Evolutionary conservation across 352 stramenopile genomes (phyloP).

Genomic region (Phytophthora quininea): DNA sequence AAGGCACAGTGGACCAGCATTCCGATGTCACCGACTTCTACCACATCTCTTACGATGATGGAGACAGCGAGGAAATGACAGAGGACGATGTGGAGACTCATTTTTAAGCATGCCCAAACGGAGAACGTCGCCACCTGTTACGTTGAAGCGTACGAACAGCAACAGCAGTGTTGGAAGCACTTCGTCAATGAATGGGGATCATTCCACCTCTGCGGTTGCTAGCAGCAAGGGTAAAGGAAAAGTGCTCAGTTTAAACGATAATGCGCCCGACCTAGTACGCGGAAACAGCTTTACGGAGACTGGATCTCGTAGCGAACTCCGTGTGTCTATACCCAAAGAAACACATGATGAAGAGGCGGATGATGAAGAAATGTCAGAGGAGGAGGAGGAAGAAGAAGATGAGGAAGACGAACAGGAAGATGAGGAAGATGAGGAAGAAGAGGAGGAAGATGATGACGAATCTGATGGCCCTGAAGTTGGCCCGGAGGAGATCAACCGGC

Average conservation of each 20-base stretch:
- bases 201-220: constrained; percentile 3
- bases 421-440: constrained; percentile 17
- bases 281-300: constrained; percentile 21
- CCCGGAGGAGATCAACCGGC: constrained; percentile 46
- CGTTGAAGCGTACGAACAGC: constrained; percentile 24
- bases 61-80: constrained; percentile 84
- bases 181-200: constrained; percentile 1
- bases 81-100: constrained; percentile 67
- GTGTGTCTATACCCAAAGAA: constrained; percentile 27
- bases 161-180: constrained; percentile 20
- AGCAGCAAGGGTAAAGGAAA: constrained; percentile 26
- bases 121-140: neutral
- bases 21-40: constrained; percentile 63
- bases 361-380: constrained; percentile 26
- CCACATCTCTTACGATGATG: constrained; percentile 80
- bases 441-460: constrained; percentile 26
- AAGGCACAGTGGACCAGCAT: constrained; percentile 64
- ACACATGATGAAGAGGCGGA: constrained; percentile 23
- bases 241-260: constrained; percentile 53
- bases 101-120: constrained; percentile 33
- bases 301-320: constrained; percentile 14
- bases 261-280: constrained; percentile 34
- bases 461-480: constrained; percentile 11
- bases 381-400: constrained; percentile 27
- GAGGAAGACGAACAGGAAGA: constrained; percentile 28